phyloP scores from a whole-genome alignment of 2,329 filamentous ascomycete genomes.

The Colletotrichum eremochloae region DNA sequence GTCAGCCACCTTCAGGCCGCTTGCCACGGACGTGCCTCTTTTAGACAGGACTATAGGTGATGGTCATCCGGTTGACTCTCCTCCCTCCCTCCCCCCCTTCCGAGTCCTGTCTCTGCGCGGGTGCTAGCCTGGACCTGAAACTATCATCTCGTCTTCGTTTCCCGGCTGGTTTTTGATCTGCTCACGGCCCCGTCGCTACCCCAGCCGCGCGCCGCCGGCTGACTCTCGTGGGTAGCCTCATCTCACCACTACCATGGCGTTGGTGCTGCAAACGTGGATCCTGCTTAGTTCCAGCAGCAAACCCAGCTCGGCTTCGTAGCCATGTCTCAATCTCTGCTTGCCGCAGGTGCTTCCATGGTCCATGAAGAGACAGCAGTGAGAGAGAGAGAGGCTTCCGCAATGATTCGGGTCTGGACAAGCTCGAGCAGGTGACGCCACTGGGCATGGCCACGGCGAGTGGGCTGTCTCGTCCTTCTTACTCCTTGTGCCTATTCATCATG shows the following conservation, averaged over 20 bases:
- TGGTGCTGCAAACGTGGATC: slow-evolving; percentile 38
- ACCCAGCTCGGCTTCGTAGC: slow-evolving; percentile 24
- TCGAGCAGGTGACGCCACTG: slow-evolving; percentile 33
- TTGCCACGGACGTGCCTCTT: slow-evolving; percentile 32
- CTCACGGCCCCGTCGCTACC: slow-evolving; percentile 36
- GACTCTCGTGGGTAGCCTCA: slow-evolving; percentile 22
- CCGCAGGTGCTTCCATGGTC: slow-evolving; percentile 18
- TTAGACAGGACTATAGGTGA: slow-evolving; percentile 29
- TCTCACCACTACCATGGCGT: slow-evolving; percentile 34
- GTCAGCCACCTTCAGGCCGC: slow-evolving; percentile 39
- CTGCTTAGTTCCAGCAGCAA: slow-evolving; percentile 32
- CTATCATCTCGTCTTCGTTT: slow-evolving; percentile 32
- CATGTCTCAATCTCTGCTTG: slow-evolving; percentile 38
- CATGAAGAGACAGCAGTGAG: background rate
- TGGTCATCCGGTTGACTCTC: slow-evolving; percentile 30
- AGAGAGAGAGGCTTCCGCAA: slow-evolving; percentile 19
- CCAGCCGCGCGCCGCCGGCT: slow-evolving; percentile 32
- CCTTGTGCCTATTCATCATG: slow-evolving; percentile 31
- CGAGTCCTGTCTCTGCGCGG: slow-evolving; percentile 35
- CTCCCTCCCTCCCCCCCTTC: background rate
- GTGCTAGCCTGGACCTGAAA: slow-evolving; percentile 40
- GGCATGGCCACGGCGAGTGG: slow-evolving; percentile 23
- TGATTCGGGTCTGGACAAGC: slow-evolving; percentile 29
- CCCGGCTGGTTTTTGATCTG: slow-evolving; percentile 28
- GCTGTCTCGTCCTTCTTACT: slow-evolving; percentile 35